Conservation (phyloP, 179 eudicot genomes). For the Corrigiola litoralis region DNA sequence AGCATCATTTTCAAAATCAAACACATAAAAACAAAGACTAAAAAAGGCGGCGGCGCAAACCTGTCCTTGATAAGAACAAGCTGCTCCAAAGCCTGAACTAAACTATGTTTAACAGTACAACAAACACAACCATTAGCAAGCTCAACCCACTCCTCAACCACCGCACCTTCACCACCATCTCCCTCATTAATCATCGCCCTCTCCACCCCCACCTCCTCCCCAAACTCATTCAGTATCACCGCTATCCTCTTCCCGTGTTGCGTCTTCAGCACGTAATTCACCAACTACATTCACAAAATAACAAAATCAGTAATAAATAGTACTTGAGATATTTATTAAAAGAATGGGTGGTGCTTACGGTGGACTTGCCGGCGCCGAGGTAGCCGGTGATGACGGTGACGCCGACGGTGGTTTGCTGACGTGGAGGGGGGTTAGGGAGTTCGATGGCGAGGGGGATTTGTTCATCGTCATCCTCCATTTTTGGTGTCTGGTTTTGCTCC, state of each 20-base stretch:
- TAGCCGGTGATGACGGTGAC: slow-evolving; percentile 93
- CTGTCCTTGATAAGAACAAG: slow-evolving; percentile 82
- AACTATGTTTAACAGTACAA: slow-evolving; percentile 88
- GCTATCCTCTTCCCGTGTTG: slow-evolving; percentile 93
- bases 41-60: no score
- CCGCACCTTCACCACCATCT: slow-evolving; percentile 67
- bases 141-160: slow-evolving; percentile 97
- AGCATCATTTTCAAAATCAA: not conserved
- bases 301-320: not conserved
- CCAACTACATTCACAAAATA: slow-evolving; percentile 47
- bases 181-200: slow-evolving; percentile 96
- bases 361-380: slow-evolving; percentile 95
- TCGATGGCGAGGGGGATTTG: slow-evolving; percentile 75
- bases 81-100: slow-evolving; percentile 93
- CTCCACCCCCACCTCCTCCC: slow-evolving; percentile 92
- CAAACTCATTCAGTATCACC: slow-evolving; percentile 89
- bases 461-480: slow-evolving; percentile 65
- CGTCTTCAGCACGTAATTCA: slow-evolving; percentile 71
- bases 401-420: slow-evolving; percentile 45
- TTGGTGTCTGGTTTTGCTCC: not conserved
- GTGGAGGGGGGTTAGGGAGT: slow-evolving; percentile 20
- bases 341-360: slow-evolving; percentile 33
- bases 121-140: slow-evolving; percentile 91
- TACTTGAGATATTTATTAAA: not conserved
- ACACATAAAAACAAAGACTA: not conserved